Percentiles rank a stretch among this genome's conserved stretches.
phyloP scores from a whole-genome alignment of 1,284 basidiomycete species.

The Phellinidium pouzarii region DNA sequence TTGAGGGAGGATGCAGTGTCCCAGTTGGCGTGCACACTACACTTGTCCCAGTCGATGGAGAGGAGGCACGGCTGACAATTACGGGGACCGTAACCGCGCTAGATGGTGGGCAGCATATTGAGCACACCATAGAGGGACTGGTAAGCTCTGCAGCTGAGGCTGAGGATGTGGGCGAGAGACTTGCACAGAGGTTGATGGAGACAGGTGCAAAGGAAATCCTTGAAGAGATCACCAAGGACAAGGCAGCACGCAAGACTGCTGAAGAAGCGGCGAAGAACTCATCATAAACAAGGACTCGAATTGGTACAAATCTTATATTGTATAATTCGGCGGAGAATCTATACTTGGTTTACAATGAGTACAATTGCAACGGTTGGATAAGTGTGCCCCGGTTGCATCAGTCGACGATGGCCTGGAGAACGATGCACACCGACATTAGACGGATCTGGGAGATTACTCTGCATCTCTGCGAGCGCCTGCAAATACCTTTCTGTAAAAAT shows the following conservation, averaged over 20 bases:
- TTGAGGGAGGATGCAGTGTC: conserved; percentile 96
- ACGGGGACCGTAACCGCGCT: conserved; percentile 79
- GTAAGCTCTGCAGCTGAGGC: conserved; percentile 55
- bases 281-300: conserved; percentile 2
- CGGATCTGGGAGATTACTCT: conserved; percentile 36
- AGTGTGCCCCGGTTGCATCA: conserved; percentile 13
- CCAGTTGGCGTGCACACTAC: conserved; percentile 83
- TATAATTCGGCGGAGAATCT: neutral
- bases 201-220: conserved; percentile 72
- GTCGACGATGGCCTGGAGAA: conserved; percentile 21
- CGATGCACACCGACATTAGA: conserved; percentile 28
- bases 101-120: conserved; percentile 63
- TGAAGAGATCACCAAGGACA: conserved; percentile 69
- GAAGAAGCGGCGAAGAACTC: conserved; percentile 17
- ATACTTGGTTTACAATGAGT: neutral
- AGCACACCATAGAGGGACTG: conserved; percentile 51
- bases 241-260: conserved; percentile 46
- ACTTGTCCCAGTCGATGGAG: conserved; percentile 31
- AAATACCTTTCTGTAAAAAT: conserved; percentile 34
- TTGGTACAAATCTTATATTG: neutral
- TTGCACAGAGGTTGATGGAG: conserved; percentile 60
- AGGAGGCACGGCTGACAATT: conserved; percentile 46
- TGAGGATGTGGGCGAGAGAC: conserved; percentile 56
- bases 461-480: conserved; percentile 59
- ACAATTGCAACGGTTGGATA: neutral